Conservation (phyloP, 805 yeast species). For the Monosporozyma unispora region DNA sequence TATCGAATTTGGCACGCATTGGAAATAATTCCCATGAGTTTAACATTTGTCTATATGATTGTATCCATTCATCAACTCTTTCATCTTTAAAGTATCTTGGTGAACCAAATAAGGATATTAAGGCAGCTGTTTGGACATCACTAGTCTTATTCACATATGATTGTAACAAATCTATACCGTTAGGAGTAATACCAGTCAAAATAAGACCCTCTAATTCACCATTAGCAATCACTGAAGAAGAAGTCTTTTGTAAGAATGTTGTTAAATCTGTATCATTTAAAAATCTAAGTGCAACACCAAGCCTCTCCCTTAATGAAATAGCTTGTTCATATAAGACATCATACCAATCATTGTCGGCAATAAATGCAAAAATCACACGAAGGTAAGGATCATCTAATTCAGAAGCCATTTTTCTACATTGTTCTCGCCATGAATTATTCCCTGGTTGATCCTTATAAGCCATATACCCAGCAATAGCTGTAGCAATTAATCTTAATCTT, state of each 20-base stretch:
- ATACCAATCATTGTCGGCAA: constrained; percentile 94
- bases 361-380: constrained; percentile 85
- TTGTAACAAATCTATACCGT: constrained; percentile 73
- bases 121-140: constrained; percentile 86
- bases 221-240: constrained; percentile 56
- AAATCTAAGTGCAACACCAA: constrained; percentile 85
- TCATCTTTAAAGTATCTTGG: constrained; percentile 74
- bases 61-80: constrained; percentile 72
- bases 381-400: constrained; percentile 84
- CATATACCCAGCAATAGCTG: constrained; percentile 87
- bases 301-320: constrained; percentile 74
- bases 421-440: constrained; percentile 86
- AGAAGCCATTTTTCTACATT: constrained; percentile 79
- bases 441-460: constrained; percentile 32
- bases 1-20: constrained; percentile 79
- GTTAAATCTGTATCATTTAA: constrained; percentile 71
- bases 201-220: constrained; percentile 91
- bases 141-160: constrained; percentile 80
- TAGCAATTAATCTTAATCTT: constrained; percentile 67
- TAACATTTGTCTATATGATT: constrained; percentile 54
- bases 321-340: constrained; percentile 87
- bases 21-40: constrained; percentile 76
- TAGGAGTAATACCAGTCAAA: constrained; percentile 84
- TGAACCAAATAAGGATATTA: constrained; percentile 69
- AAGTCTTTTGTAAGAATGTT: constrained; percentile 58